Base-by-base conservation (phyloP, 106 monocot species). In the Dendrobium officinale region DNA sequence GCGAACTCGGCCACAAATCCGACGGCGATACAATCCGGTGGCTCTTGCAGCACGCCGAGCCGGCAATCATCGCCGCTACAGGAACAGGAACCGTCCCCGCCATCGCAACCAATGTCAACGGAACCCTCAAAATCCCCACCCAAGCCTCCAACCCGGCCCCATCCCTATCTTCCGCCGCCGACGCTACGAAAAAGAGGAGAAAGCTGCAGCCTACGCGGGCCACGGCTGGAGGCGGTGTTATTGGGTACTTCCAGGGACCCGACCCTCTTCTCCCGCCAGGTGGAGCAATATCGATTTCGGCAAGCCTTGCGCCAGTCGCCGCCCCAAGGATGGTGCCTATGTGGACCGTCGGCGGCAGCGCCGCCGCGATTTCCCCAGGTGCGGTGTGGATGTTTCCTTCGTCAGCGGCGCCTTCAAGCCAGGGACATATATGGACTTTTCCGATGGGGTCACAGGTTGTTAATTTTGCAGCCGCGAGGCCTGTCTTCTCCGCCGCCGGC, bases 11-110 rank as follows among this genome's bases (percentile, higher is more conserved):
- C 51, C 81, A 85, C 45, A 85, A 85, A 54, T 85, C 85, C 27
- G 85, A 85, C 22, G 85, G 81, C 43, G 85, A 85, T 33, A 85
- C 85, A 10, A 81, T 85, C 77, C 85, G 77, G 11, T 85, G 85
- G 85, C 81, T 85, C 4, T 70, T 85, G 8, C 55, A 85, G 77
- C 85, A 78, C 56, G 85, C 85, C 3, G 85, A 85, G 77, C 85
- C 77, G 1, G 85, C 85, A 51, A 85, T 85, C 80, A 77, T 85
- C 49, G 85, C 85, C 72, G 85, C 85, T 7, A 85, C 85, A 0
- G 85, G 85, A 1, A 85, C 81, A 17, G 85, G 85, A 19, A 85
- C 85, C 19, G 59, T 85, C n/a, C 85, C 85, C 1, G 80, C 85
- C 55, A 85, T 85, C 56, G 85, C 85, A 13, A 85, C 85, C 48